These are phyloP conservation scores for Nemania abortiva DNA, from an alignment of 2,329 filamentous ascomycete genomes.

Conservation along the genomic window DNA sequence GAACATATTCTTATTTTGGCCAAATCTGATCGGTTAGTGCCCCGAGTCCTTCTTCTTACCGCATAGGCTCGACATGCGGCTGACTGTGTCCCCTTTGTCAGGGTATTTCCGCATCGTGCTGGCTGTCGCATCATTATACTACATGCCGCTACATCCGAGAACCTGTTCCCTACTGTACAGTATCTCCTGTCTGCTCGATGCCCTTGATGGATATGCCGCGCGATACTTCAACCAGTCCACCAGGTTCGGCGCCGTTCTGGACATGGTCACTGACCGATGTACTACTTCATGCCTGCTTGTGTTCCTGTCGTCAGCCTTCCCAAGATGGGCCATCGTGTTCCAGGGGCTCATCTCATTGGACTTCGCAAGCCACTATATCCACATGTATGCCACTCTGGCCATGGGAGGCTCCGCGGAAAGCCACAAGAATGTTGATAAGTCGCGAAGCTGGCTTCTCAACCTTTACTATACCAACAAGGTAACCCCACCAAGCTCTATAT, in stretches of 20 bases:
- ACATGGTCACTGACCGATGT: constrained; percentile 99
- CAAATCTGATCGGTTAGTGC: constrained; percentile 80
- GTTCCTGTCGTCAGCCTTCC: constrained; percentile 94
- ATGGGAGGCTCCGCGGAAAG: constrained; percentile 84
- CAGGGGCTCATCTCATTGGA: constrained; percentile 93
- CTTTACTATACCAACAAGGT: constrained; percentile 98
- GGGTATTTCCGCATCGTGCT: constrained; percentile 83
- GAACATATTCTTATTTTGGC: constrained; percentile 86
- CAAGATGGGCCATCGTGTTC: constrained; percentile 93
- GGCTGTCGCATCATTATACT: constrained; percentile 92
- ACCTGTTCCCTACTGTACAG: constrained; percentile 93
- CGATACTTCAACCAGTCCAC: constrained; percentile 91
- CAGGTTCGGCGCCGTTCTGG: constrained; percentile 93
- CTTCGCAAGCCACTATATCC: constrained; percentile 96
- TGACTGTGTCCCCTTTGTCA: constrained; percentile 51
- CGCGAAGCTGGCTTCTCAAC: constrained; percentile 88
- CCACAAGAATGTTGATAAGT: constrained; percentile 95
- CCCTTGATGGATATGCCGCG: constrained; percentile 93
- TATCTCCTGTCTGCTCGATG: constrained; percentile 93
- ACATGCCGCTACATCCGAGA: constrained; percentile 98
- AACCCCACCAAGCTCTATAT: constrained; percentile 52
- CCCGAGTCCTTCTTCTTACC: background rate
- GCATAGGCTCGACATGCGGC: background rate
- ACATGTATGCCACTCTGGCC: constrained; percentile 95
- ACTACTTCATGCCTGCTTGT: constrained; percentile 95